phyloP scores from a whole-genome alignment of 2,329 filamentous ascomycete species.

The Botrytis deweyae region DNA sequence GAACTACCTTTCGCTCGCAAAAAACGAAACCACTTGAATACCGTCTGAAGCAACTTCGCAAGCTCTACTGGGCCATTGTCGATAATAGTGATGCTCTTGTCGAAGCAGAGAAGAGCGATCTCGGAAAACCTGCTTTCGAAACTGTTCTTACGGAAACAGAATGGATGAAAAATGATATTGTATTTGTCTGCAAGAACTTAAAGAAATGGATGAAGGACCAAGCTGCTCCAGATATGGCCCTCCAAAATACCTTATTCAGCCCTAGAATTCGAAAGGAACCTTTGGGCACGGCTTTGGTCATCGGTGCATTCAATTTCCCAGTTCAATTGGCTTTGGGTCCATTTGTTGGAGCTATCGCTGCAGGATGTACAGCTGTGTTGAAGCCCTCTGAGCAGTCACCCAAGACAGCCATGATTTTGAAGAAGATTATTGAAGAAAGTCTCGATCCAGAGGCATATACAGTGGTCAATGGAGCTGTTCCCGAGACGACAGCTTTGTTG shows the following conservation, averaged over 20 bases:
- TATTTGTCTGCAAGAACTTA: constrained; percentile 75
- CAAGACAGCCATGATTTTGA: constrained; percentile 72
- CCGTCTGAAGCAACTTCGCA: constrained; percentile 81
- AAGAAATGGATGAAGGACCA: constrained; percentile 84
- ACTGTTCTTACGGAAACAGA: constrained; percentile 70
- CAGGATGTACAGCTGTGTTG: constrained; percentile 83
- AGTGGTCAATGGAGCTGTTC: constrained; percentile 76
- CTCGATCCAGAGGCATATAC: constrained; percentile 77
- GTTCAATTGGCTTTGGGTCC: constrained; percentile 77
- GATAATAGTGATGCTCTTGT: constrained; percentile 73
- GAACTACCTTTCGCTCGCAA: constrained; percentile 71
- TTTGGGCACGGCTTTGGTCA: constrained; percentile 77
- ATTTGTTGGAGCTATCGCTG: constrained; percentile 84
- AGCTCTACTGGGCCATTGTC: constrained; percentile 89
- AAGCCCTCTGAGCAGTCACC: constrained; percentile 89
- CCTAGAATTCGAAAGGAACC: constrained; percentile 85
- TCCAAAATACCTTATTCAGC: constrained; percentile 66
- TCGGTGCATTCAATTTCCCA: constrained; percentile 94
- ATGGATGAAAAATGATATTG: constrained; percentile 77
- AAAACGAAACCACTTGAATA: constrained; percentile 82
- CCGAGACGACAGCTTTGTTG: constrained; percentile 78
- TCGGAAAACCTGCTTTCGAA: constrained; percentile 78
- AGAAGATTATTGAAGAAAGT: constrained; percentile 71
- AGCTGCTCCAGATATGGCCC: constrained; percentile 64
- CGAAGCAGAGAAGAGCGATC: constrained; percentile 73